Evolutionary conservation across 78 protist species (phyloP), one percentile per base, ranked within the genome.

Genomic region (Protostelium mycophagum): DNA sequence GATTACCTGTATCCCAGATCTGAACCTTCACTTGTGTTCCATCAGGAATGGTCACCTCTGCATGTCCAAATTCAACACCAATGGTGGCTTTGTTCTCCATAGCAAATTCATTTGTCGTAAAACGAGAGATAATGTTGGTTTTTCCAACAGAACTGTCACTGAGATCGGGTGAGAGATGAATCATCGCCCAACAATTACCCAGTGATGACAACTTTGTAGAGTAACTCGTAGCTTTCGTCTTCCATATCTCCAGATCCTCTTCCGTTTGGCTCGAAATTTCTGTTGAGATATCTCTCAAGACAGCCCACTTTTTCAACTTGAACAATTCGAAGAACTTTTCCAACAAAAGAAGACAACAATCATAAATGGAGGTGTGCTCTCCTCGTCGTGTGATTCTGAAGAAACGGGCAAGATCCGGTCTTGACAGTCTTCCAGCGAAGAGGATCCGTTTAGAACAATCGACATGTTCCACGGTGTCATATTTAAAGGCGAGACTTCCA

Each of bases 81-180:
- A 99, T 98, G 23, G 99, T 99, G 25, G 98, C 89, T 90, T 98
- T 98, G 28, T 98, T 95, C 92, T 99, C 99, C 36, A 97, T 90
- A 89, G 96, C 97, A 95, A 99, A 99, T 91, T 98, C 99, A 89
- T 98, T 97, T 63, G 97, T 85, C 36, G 91, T 89, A 83, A 90
- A 89, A 85, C 98, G 95, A 0, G 96, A 91, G 38, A 96, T 94
- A 23, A 97, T 90, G 83, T 97, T 97, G 1, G 96, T 91, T 91
- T 99, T 99, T 38, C 99, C 99, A 10, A 99, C 99, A 28, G 99
- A 99, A 25, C 98, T 96, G 89, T 99, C 99, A 0, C 99, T 99
- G 86, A 98, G 98, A 87, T 98, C 90, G 1, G 98, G 99, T n/a
- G n/a, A 0, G 98, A 98, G 96, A 16, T 16, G 16, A 5, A 51